These are phyloP conservation scores for Picea engelmannii DNA, from an alignment of 83 land plant genomes.

Conservation along the genomic window DNA sequence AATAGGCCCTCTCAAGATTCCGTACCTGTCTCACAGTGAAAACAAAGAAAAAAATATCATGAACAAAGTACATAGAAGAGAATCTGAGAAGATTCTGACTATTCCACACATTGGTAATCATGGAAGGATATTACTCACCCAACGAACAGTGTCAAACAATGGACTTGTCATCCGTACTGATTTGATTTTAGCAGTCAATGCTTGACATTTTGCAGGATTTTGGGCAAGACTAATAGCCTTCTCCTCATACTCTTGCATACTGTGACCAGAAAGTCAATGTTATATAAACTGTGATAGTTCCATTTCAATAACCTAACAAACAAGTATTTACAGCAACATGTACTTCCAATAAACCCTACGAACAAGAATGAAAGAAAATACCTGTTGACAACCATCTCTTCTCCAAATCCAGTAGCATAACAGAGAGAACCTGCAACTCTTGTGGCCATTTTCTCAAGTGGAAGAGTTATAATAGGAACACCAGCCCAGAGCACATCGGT, in stretches of 20 bases:
- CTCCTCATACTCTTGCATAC: constrained; percentile 97
- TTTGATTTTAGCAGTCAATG: constrained; percentile 70
- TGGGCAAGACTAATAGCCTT: constrained; percentile 79
- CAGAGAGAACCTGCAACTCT: constrained; percentile 98
- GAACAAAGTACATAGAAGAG: neutral
- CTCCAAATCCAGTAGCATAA: constrained; percentile 90
- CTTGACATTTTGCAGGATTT: constrained; percentile 67
- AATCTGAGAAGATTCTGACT: neutral
- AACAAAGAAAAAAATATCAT: neutral
- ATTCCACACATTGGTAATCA: too few species aligned
- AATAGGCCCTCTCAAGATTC: constrained; percentile 90
- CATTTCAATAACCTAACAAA: constrained; percentile 2
- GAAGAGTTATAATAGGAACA: constrained; percentile 91
- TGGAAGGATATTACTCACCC: constrained; percentile 59
- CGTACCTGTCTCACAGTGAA: constrained; percentile 54
- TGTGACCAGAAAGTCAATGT: constrained; percentile 19
- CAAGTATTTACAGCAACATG: neutral
- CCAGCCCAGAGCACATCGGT: constrained; percentile 99
- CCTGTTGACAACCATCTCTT: constrained; percentile 98
- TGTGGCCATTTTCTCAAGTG: constrained; percentile 98
- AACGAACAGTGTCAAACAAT: constrained; percentile 95
- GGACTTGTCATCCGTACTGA: constrained; percentile 83
- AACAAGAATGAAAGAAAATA: constrained; percentile 19
- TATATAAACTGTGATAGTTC: neutral
- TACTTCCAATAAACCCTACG: neutral